Conservation (phyloP, 2,329 filamentous ascomycete species). For the Botrytis squamosa region DNA sequence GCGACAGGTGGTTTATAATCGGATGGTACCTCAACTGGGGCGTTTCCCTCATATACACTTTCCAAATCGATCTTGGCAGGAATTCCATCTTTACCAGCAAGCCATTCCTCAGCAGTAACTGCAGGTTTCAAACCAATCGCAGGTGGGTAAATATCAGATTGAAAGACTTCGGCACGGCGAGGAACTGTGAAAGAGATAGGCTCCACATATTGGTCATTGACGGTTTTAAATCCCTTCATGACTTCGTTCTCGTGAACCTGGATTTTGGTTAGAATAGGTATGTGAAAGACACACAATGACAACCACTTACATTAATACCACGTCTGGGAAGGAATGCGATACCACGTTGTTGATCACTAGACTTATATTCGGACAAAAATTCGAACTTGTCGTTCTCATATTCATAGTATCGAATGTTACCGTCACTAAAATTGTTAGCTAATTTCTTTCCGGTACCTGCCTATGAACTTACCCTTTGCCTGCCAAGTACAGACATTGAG, state of each 20-base stretch:
- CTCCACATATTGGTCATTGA: conserved; percentile 92
- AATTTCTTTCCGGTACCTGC: not conserved
- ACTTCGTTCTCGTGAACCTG: conserved; percentile 93
- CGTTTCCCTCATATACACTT: conserved; percentile 82
- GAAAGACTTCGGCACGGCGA: conserved; percentile 88
- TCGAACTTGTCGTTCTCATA: conserved; percentile 99
- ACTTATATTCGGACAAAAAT: conserved; percentile 95
- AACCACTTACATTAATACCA: conserved; percentile 72
- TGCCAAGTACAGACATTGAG: conserved; percentile 90
- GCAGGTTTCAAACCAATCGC: conserved; percentile 77
- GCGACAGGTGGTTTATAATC: conserved; percentile 61
- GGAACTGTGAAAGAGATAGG: conserved; percentile 97
- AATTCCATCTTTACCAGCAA: conserved; percentile 77
- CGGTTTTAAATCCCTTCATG: conserved; percentile 94
- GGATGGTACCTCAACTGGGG: conserved; percentile 71
- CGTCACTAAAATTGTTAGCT: conserved; percentile 62
- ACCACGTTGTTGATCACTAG: conserved; percentile 89
- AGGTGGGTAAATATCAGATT: conserved; percentile 94
- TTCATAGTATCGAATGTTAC: conserved; percentile 98
- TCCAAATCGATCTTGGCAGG: conserved; percentile 93
- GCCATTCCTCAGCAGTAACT: conserved; percentile 78
- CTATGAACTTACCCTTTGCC: conserved; percentile 77
- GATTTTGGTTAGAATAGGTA: conserved; percentile 27
- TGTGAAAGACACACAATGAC: not conserved
- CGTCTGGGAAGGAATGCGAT: conserved; percentile 93